phyloP scores from a whole-genome alignment of 2,329 filamentous ascomycete species.

The Bipolaris bicolor region DNA sequence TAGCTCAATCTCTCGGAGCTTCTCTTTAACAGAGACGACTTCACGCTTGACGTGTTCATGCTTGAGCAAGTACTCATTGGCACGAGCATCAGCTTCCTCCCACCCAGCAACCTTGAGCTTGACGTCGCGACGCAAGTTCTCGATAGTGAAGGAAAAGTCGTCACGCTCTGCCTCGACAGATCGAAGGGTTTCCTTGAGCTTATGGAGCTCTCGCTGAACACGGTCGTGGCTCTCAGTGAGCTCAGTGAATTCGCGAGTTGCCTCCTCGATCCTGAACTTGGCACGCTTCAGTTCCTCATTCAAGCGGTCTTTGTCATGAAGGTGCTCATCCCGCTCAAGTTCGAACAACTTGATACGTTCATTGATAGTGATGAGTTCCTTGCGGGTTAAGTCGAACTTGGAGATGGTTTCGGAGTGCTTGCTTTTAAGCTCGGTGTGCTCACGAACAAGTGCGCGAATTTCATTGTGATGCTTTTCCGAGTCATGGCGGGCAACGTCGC shows the following conservation, averaged over 20 bases:
- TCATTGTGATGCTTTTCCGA: conserved; percentile 32
- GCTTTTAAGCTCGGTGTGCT: conserved; percentile 36
- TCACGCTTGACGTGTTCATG: conserved; percentile 35
- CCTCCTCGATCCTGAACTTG: conserved; percentile 27
- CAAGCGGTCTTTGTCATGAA: conserved; percentile 34
- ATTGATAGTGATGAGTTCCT: conserved; percentile 27
- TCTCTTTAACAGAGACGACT: conserved; percentile 32
- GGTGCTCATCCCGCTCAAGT: conserved; percentile 30
- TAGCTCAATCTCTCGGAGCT: conserved; percentile 25
- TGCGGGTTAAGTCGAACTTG: conserved; percentile 31
- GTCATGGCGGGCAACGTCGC: conserved; percentile 28
- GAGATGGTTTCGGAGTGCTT: conserved; percentile 23
- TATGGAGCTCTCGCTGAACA: conserved; percentile 28
- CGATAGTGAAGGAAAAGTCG: conserved; percentile 27
- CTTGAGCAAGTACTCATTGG: conserved; percentile 27
- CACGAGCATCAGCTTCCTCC: conserved; percentile 32
- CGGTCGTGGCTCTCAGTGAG: conserved; percentile 32
- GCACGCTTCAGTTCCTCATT: conserved; percentile 32
- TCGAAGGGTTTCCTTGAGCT: conserved; percentile 30
- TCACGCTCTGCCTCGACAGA: conserved; percentile 30
- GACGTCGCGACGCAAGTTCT: conserved; percentile 30
- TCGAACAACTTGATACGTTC: conserved; percentile 34
- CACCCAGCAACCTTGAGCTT: conserved; percentile 26
- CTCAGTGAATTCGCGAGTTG: conserved; percentile 29
- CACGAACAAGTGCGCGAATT: conserved; percentile 26